Conservation (phyloP, 768 basidiomycete genomes). For the Leccinum truebloodii region DNA sequence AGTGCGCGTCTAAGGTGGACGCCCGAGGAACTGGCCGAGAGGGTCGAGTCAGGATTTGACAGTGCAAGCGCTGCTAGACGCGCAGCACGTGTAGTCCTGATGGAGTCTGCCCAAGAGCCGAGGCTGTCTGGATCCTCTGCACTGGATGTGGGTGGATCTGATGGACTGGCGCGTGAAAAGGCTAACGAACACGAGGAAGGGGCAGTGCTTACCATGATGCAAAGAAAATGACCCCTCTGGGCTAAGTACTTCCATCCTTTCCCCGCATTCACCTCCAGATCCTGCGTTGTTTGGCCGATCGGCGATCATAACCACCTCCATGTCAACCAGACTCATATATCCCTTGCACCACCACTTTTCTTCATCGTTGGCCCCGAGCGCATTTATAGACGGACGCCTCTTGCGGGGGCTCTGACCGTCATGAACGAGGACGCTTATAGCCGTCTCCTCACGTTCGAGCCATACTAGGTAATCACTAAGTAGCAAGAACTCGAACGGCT, state of each 20-base stretch:
- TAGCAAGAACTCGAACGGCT: constrained; percentile 69
- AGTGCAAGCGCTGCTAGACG: constrained; percentile 69
- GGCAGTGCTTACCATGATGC: constrained; percentile 54
- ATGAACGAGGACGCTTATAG: constrained; percentile 18
- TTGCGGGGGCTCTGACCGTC: constrained; percentile 24
- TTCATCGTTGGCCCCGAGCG: constrained; percentile 41
- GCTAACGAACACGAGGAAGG: background rate
- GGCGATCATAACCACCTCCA: constrained; percentile 64
- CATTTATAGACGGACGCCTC: constrained; percentile 19
- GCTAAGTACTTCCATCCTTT: constrained; percentile 71
- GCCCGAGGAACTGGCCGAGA: constrained; percentile 76
- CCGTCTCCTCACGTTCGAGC: constrained; percentile 57
- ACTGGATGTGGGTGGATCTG: constrained; percentile 6
- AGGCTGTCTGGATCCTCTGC: constrained; percentile 15
- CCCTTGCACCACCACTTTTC: constrained; percentile 79
- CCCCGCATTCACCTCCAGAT: constrained; percentile 39
- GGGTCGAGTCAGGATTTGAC: constrained; percentile 76
- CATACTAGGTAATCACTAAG: constrained; percentile 84
- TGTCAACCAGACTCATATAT: constrained; percentile 64
- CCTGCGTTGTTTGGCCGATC: constrained; percentile 27
- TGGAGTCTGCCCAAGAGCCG: constrained; percentile 67
- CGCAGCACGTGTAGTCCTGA: constrained; percentile 69
- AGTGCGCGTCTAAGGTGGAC: constrained; percentile 72
- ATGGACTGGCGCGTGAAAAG: background rate
- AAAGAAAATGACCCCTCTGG: constrained; percentile 77